Evolutionary conservation across 495 filamentous ascomycete species (phyloP), one percentile per base, ranked within the genome.

Genomic region (Pseudotulostoma volvatum): DNA sequence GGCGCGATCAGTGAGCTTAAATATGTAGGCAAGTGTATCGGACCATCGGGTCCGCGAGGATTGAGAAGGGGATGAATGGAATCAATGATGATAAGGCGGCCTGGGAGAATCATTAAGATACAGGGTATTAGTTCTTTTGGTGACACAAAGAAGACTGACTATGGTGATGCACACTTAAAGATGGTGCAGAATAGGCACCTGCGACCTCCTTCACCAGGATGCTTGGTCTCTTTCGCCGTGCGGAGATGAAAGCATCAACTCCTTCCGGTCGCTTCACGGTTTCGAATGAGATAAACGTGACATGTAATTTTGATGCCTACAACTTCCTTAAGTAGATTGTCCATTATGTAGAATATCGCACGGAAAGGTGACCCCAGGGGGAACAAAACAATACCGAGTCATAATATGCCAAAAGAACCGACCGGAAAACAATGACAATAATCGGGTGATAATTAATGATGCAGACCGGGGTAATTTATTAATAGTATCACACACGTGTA

Each of bases 241-340:
- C 75, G 38, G 61, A 61, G 39, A 94, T 57, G 44, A 87, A 78
- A 16, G 69, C 49, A 52, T 79, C 77, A 0, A 72, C 61, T 9
- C 63, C 72, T 11, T 65, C 50, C 5, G 56, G 57, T 8, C 73
- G 70, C 33, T 70, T 73, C 4, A 81, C 52, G 0, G 83, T 83
- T 41, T 77, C 69, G 49, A 83, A 84, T n/a, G 84, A 79, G 39
- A 93, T 59, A 48, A 74, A 79, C n/a, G 90, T 69, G 11, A 78
- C 62, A 52, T 78, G 75, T 28, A 59, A 63, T 52, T 73, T 73
- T 2, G 66, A 66, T 13, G 62, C 44, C 70, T 73, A 42, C 38
- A n/a, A n/a, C n/a, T n/a, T n/a, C n/a, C n/a, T n/a, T 20, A 9
- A 9, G 21, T 11, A n/a, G 20, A n/a, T n/a, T n/a, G n/a, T n/a